These are phyloP conservation scores for Wilcoxina mikolae DNA, from an alignment of 495 filamentous ascomycete species.

Conservation along the genomic window DNA sequence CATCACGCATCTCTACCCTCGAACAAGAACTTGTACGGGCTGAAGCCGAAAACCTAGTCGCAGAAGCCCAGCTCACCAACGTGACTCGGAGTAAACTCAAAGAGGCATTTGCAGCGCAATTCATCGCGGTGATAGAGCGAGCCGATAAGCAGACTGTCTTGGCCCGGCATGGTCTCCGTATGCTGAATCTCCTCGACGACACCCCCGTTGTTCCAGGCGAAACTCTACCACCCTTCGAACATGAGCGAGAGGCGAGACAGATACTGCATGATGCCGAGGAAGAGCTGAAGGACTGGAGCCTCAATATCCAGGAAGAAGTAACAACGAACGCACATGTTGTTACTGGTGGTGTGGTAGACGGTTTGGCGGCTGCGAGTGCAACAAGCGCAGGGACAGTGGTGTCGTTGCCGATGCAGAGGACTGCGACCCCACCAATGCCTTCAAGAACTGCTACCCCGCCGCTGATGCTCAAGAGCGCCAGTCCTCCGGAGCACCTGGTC, in stretches of 20 bases:
- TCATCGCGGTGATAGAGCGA: constrained; percentile 78
- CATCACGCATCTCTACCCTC: constrained; percentile 55
- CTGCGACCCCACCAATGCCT: neutral
- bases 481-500: neutral
- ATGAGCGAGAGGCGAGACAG: constrained; percentile 51
- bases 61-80: constrained; percentile 92
- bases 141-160: constrained; percentile 93
- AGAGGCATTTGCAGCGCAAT: constrained; percentile 76
- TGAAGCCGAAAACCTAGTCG: constrained; percentile 88
- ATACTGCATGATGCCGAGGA: constrained; percentile 88
- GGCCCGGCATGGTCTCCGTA: constrained; percentile 69
- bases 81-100: constrained; percentile 89
- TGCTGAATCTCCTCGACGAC: constrained; percentile 83
- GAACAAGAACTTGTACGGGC: constrained; percentile 94
- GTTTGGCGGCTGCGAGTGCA: constrained; percentile 10
- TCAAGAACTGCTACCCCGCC: neutral
- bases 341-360: constrained; percentile 15
- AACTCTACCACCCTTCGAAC: constrained; percentile 47
- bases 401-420: constrained; percentile 18
- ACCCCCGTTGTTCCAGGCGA: constrained; percentile 81
- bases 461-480: neutral
- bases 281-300: constrained; percentile 61
- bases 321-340: constrained; percentile 28
- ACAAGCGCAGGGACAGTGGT: constrained; percentile 19
- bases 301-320: constrained; percentile 34